Percentiles rank a stretch among this genome's conserved stretches.
Evolutionary conservation across 2,329 filamentous ascomycete species (phyloP).

Genomic region (Penicillium sp.): DNA sequence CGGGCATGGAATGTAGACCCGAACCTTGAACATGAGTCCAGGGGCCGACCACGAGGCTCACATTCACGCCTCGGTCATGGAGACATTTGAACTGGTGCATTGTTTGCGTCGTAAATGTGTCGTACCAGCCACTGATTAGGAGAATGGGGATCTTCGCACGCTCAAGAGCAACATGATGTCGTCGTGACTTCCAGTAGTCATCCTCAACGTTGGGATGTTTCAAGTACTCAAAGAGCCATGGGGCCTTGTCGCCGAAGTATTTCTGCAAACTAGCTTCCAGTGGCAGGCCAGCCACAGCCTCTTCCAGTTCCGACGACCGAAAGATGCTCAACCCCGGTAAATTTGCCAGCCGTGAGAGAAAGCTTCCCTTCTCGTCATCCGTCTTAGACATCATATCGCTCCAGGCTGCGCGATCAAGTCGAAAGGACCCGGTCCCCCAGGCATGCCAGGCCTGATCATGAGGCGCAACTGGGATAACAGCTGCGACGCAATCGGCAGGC

Average conservation of each 20-base stretch:
- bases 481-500: constrained; percentile 16
- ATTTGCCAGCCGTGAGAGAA: constrained; percentile 6
- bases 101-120: constrained; percentile 14
- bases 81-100: constrained; percentile 11
- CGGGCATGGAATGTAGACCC: constrained; percentile 11
- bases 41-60: constrained; percentile 15
- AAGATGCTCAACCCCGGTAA: constrained; percentile 14
- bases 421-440: constrained; percentile 15
- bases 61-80: constrained; percentile 7
- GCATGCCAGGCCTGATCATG: constrained; percentile 15
- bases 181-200: constrained; percentile 9
- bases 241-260: constrained; percentile 12
- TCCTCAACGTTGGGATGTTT: constrained; percentile 10
- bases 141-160: constrained; percentile 12
- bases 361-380: constrained; percentile 3
- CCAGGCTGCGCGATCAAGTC: constrained; percentile 15
- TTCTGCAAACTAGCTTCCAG: constrained; percentile 8
- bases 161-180: constrained; percentile 11
- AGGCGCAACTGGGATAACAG: constrained; percentile 13
- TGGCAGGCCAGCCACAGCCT: constrained; percentile 7
- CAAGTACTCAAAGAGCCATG: constrained; percentile 18
- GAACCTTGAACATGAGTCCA: constrained; percentile 16
- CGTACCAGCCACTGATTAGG: constrained; percentile 16
- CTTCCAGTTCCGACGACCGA: constrained; percentile 7
- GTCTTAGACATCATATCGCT: constrained; percentile 15